A percentile compares a stretch with the other conserved stretches of the same genome.
These are phyloP conservation scores for Gloeophyllum trabeum DNA, from an alignment of 768 basidiomycete genomes.

Conservation along the genomic window DNA sequence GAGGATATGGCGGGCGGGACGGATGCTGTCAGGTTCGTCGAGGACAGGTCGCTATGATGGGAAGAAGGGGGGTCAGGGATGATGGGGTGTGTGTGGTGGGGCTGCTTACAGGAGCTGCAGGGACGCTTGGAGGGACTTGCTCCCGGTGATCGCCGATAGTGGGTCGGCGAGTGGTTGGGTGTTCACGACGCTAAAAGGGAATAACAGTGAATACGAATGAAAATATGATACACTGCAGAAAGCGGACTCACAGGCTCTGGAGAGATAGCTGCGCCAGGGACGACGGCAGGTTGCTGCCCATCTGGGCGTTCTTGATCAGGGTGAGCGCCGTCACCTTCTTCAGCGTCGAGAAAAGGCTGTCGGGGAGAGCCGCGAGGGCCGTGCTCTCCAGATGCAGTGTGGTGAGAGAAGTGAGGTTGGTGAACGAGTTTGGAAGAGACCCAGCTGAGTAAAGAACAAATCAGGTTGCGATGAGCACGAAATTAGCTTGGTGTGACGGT, in stretches of 20 bases:
- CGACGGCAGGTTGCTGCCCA: slow-evolving; percentile 26
- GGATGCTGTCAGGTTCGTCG: slow-evolving; percentile 25
- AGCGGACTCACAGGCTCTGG: slow-evolving; percentile 25
- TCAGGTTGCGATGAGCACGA: slow-evolving; percentile 1
- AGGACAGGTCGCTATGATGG: slow-evolving; percentile 22
- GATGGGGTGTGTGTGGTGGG: background rate
- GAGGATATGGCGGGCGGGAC: slow-evolving; percentile 23
- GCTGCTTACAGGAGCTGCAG: slow-evolving; percentile 24
- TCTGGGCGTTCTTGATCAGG: slow-evolving; percentile 27
- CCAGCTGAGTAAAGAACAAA: slow-evolving; percentile 21
- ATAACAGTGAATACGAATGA: background rate
- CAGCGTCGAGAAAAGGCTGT: slow-evolving; percentile 22
- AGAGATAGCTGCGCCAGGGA: slow-evolving; percentile 21
- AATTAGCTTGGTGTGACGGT: no score
- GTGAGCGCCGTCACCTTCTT: slow-evolving; percentile 22
- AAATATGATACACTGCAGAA: background rate
- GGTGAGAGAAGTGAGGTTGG: slow-evolving; percentile 23
- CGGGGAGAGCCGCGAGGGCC: slow-evolving; percentile 22
- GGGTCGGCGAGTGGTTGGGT: slow-evolving; percentile 22
- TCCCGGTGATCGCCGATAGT: slow-evolving; percentile 19
- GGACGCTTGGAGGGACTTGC: slow-evolving; percentile 19
- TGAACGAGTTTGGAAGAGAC: slow-evolving; percentile 26
- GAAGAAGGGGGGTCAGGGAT: background rate
- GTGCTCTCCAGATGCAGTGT: slow-evolving; percentile 31
- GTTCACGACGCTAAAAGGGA: slow-evolving; percentile 21